Conservation (phyloP, 1,139 yeast species). For the Candida freyschussii region DNA sequence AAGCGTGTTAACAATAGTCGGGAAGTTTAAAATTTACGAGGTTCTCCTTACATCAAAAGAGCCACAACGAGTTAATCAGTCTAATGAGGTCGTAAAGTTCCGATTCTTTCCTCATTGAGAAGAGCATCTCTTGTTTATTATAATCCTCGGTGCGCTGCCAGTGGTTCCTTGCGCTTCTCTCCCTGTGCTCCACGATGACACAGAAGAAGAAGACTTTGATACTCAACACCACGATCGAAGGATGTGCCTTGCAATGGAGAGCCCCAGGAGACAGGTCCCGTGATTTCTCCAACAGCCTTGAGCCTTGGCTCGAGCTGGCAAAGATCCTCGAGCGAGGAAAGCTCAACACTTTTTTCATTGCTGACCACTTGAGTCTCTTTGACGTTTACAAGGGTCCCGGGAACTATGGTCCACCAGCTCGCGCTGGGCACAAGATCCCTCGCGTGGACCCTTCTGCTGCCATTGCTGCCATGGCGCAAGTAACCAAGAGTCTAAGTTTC, state of each 20-base stretch:
- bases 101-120: neutral
- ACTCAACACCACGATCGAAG: slow-evolving; percentile 3
- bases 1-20: neutral
- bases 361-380: slow-evolving; percentile 38
- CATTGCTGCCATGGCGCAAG: slow-evolving; percentile 37
- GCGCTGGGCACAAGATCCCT: slow-evolving; percentile 37
- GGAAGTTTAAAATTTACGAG: too few species aligned
- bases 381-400: slow-evolving; percentile 34
- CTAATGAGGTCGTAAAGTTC: too few species aligned
- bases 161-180: neutral
- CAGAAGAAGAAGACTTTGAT: slow-evolving; percentile 2
- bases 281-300: slow-evolving; percentile 27
- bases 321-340: slow-evolving; percentile 36
- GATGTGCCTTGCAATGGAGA: slow-evolving; percentile 29
- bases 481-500: slow-evolving; percentile 33
- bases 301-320: slow-evolving; percentile 37
- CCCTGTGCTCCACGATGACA: neutral
- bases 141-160: neutral
- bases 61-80: too few species aligned
- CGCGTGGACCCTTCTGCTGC: slow-evolving; percentile 36
- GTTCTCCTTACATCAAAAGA: too few species aligned
- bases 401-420: slow-evolving; percentile 25
- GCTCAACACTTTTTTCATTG: slow-evolving; percentile 37
- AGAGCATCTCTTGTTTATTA: neutral
- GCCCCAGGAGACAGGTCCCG: slow-evolving; percentile 33